phyloP scores from a whole-genome alignment of 176 grass and related monocot genomes.

The Rhynchospora breviuscula region DNA sequence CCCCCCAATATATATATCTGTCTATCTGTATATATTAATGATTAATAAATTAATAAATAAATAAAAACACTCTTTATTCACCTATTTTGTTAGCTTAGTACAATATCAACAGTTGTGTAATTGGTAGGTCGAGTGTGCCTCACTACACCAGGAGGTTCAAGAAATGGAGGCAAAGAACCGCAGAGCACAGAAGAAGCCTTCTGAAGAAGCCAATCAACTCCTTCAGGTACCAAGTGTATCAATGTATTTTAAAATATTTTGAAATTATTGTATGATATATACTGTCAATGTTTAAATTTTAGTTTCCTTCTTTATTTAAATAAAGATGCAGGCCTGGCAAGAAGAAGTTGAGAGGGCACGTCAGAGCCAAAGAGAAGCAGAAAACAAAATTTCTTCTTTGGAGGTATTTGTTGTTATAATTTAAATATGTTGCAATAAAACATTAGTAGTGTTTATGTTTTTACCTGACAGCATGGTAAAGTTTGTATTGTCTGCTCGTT shows the following conservation, averaged over 20 bases:
- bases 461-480: not conserved
- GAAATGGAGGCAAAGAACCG: conserved; percentile 84
- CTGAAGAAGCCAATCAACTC: conserved; percentile 92
- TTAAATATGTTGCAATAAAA: conserved; percentile 19
- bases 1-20: not conserved
- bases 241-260: conserved; percentile 2
- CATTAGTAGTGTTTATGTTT: conserved; percentile 5
- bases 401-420: conserved; percentile 49
- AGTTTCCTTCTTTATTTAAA: conserved; percentile 32
- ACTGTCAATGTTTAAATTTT: conserved; percentile 2
- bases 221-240: conserved; percentile 59
- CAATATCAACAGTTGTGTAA: conserved; percentile 21
- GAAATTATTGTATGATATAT: not conserved
- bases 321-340: conserved; percentile 91
- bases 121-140: conserved; percentile 78
- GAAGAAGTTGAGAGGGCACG: conserved; percentile 89
- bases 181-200: conserved; percentile 81
- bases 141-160: conserved; percentile 85
- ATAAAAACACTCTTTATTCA: not conserved
- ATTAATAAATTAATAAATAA: not conserved
- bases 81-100: conserved; percentile 10
- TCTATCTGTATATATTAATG: too few relatives aligned
- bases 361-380: conserved; percentile 93
- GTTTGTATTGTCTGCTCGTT: conserved; percentile 24
- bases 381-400: conserved; percentile 71